phyloP scores from a whole-genome alignment of 305 asterid species.

The Solanum aculeatissimum region DNA sequence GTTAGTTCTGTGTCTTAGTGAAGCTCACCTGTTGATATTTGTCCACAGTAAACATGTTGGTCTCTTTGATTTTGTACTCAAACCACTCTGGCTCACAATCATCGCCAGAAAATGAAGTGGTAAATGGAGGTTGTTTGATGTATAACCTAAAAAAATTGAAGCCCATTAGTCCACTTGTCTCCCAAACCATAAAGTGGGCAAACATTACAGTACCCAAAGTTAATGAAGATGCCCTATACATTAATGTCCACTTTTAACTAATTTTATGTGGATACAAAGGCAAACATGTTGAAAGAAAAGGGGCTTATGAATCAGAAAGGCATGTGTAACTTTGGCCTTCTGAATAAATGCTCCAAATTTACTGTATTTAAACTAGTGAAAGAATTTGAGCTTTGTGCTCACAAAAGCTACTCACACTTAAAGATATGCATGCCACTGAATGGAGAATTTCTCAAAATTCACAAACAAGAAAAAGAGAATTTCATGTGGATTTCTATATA shows the following conservation, averaged over 20 bases:
- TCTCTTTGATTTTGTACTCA: constrained; percentile 92
- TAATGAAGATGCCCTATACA: background rate
- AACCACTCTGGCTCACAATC: constrained; percentile 60
- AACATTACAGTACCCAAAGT: background rate
- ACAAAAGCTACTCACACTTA: background rate
- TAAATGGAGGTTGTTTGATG: constrained; percentile 65
- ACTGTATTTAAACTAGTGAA: background rate
- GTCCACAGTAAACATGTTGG: constrained; percentile 89
- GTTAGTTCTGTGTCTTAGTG: constrained; percentile 4
- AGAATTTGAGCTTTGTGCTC: background rate
- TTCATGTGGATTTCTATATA: background rate
- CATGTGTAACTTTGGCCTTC: background rate
- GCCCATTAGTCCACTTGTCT: background rate
- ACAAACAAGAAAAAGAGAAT: background rate
- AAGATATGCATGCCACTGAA: background rate
- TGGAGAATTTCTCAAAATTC: background rate
- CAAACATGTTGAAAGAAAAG: background rate
- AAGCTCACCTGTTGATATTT: constrained; percentile 91
- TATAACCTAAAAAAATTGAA: constrained; percentile 47
- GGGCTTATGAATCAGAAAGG: background rate
- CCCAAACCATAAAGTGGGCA: background rate
- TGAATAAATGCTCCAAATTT: background rate
- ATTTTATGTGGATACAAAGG: background rate
- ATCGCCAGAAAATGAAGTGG: constrained; percentile 34
- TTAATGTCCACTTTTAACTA: background rate